phyloP scores from a whole-genome alignment of 225 moss, liverwort and hornwort species.

The Asterella californica region DNA sequence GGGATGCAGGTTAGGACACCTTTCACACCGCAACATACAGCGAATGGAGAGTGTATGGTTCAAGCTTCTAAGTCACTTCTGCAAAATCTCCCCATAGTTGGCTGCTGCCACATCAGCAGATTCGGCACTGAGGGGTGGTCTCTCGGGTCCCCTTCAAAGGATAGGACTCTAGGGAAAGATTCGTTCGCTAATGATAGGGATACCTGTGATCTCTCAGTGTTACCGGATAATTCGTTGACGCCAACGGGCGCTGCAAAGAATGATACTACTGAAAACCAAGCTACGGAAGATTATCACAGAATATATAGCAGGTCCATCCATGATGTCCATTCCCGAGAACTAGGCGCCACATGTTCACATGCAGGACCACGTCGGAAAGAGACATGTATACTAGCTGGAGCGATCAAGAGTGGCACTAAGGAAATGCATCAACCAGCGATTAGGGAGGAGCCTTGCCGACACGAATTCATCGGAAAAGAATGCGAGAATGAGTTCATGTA shows the following conservation, averaged over 20 bases:
- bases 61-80: slow-evolving; percentile 3
- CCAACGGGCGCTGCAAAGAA: not conserved
- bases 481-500: not conserved
- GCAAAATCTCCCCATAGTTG: too few relatives aligned
- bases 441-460: not conserved
- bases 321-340: too few relatives aligned
- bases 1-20: too few relatives aligned
- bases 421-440: not conserved
- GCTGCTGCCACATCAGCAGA: too few relatives aligned
- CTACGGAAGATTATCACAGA: not conserved
- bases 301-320: not conserved
- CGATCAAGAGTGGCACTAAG: not conserved
- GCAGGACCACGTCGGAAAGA: slow-evolving; percentile 4
- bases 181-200: too few relatives aligned
- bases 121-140: too few relatives aligned
- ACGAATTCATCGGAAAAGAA: not conserved
- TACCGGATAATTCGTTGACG: not conserved
- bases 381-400: slow-evolving; percentile 12
- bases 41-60: slow-evolving; percentile 22
- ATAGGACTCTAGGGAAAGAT: too few relatives aligned
- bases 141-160: too few relatives aligned
- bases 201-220: not conserved
- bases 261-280: not conserved
- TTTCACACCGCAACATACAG: not conserved
- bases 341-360: not conserved